These are phyloP conservation scores for Magnaporthiopsis poae DNA, from an alignment of 2,329 filamentous ascomycete species.

Conservation along the genomic window DNA sequence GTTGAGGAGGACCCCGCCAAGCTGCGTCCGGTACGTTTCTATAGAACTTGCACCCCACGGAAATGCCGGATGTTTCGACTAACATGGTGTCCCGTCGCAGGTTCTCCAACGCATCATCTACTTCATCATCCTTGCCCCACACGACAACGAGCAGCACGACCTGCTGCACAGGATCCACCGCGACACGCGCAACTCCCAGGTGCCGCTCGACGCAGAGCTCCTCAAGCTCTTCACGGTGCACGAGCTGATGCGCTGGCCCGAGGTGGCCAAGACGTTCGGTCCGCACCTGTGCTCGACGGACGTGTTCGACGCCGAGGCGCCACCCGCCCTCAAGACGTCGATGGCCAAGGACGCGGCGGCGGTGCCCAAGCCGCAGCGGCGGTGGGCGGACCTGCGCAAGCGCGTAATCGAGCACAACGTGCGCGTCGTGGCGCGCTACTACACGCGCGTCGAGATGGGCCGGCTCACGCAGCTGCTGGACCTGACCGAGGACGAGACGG, in stretches of 20 bases:
- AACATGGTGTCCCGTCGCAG: slow-evolving; percentile 32
- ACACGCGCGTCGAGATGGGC: slow-evolving; percentile 89
- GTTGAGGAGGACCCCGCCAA: slow-evolving; percentile 83
- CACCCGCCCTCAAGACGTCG: not conserved
- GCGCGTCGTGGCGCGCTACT: slow-evolving; percentile 94
- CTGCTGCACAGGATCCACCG: slow-evolving; percentile 85
- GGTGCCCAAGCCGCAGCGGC: slow-evolving; percentile 57
- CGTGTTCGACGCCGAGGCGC: slow-evolving; percentile 61
- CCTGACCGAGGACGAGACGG: slow-evolving; percentile 86
- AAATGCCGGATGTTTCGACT: not conserved
- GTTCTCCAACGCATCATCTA: slow-evolving; percentile 91
- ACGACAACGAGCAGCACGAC: slow-evolving; percentile 98
- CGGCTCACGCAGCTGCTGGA: slow-evolving; percentile 86
- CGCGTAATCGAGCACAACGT: slow-evolving; percentile 99
- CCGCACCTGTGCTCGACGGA: slow-evolving; percentile 81
- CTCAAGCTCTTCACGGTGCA: slow-evolving; percentile 90
- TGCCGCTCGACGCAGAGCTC: slow-evolving; percentile 72
- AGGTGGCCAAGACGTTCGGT: slow-evolving; percentile 80
- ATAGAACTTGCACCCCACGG: too few species aligned
- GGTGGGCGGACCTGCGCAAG: slow-evolving; percentile 93
- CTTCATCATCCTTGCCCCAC: slow-evolving; percentile 89
- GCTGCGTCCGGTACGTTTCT: slow-evolving; percentile 62
- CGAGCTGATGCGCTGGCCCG: slow-evolving; percentile 97
- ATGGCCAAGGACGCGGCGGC: slow-evolving; percentile 43
- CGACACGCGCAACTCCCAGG: slow-evolving; percentile 69